Percentiles rank a stretch among this genome's conserved stretches.
Conservation (phyloP, 2,329 filamentous ascomycete genomes). For the Stagonosporopsis tanaceti region DNA sequence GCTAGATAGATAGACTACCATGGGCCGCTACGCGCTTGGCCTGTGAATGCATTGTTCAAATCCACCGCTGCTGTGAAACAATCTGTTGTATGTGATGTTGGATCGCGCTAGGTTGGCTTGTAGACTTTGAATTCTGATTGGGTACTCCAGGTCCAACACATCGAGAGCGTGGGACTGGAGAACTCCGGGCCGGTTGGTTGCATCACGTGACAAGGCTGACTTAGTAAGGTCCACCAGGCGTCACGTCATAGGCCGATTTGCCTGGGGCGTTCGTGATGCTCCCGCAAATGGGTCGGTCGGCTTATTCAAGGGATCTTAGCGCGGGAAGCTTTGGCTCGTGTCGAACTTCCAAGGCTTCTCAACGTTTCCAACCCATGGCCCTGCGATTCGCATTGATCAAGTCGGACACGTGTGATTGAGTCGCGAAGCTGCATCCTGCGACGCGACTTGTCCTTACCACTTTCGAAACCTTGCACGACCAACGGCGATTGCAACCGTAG, state of each 20-base stretch:
- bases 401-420: constrained; percentile 20
- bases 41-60: constrained; percentile 38
- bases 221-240: neutral
- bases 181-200: too few species aligned
- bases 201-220: neutral
- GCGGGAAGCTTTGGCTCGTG: constrained; percentile 22
- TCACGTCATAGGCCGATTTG: constrained; percentile 14
- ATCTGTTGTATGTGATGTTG: neutral
- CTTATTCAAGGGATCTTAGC: constrained; percentile 20
- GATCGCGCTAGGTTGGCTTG: neutral
- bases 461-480: constrained; percentile 30
- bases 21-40: constrained; percentile 31
- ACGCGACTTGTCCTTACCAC: constrained; percentile 24
- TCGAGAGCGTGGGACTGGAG: too few species aligned
- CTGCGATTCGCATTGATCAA: constrained; percentile 13
- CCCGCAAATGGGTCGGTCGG: constrained; percentile 12
- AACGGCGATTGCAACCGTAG: constrained; percentile 15
- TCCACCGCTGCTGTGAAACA: neutral
- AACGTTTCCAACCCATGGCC: constrained; percentile 17
- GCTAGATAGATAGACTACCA: constrained; percentile 48
- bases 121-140: neutral
- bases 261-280: constrained; percentile 15
- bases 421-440: constrained; percentile 16
- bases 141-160: too few species aligned
- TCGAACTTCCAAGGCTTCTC: constrained; percentile 17